phyloP scores from a whole-genome alignment of 1,284 basidiomycete genomes.

The Veloboletus limbatus region DNA sequence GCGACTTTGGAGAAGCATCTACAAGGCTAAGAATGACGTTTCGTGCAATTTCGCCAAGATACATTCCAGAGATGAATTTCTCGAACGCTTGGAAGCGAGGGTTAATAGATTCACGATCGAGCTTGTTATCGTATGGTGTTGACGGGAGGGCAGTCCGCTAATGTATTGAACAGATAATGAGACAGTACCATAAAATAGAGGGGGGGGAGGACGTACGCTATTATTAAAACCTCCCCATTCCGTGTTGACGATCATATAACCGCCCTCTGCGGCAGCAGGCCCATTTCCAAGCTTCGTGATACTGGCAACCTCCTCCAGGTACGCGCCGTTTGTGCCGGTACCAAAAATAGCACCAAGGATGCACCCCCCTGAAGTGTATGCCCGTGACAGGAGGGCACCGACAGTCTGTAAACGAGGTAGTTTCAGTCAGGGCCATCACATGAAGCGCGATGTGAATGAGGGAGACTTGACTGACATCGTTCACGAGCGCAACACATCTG shows the following conservation, averaged over 20 bases:
- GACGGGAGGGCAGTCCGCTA: constrained; percentile 84
- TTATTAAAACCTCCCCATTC: constrained; percentile 99
- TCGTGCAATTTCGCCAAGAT: constrained; percentile 91
- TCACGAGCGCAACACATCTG: constrained; percentile 91
- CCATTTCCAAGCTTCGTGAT: constrained; percentile 79
- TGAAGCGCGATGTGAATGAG: no score
- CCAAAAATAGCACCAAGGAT: constrained; percentile 93
- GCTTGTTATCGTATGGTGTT: constrained; percentile 90
- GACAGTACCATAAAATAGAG: not conserved
- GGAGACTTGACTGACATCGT: constrained; percentile 66
- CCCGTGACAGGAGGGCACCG: constrained; percentile 88
- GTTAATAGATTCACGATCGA: constrained; percentile 94
- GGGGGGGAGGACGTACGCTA: constrained; percentile 48
- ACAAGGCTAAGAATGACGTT: constrained; percentile 84
- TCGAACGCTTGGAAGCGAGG: constrained; percentile 94
- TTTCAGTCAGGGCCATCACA: constrained; percentile 8
- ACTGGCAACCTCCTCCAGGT: constrained; percentile 84
- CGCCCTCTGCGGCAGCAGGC: constrained; percentile 56
- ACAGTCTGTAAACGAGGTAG: constrained; percentile 64
- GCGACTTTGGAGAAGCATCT: constrained; percentile 67
- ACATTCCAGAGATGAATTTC: constrained; percentile 99
- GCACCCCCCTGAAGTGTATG: constrained; percentile 88
- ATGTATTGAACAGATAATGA: constrained; percentile 6
- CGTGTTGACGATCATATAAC: constrained; percentile 93
- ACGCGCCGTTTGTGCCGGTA: constrained; percentile 98